Evolutionary conservation across 768 basidiomycete species (phyloP).

Genomic region (Auricularia cornea): DNA sequence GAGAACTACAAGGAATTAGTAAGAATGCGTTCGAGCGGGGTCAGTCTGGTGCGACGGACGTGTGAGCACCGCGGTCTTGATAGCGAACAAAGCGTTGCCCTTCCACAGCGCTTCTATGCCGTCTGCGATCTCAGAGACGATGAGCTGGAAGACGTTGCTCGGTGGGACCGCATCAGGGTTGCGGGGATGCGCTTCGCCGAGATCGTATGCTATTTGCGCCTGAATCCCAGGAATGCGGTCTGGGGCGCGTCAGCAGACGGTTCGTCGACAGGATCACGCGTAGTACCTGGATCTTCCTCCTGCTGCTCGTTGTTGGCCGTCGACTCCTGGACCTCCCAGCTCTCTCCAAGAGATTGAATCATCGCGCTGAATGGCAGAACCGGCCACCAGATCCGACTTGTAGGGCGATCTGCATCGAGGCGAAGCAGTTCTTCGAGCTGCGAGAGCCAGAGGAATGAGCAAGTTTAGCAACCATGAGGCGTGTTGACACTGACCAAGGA

Average conservation of each 20-base stretch:
- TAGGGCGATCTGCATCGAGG: conserved; percentile 41
- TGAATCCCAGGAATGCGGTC: conserved; percentile 54
- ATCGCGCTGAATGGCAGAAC: conserved; percentile 20
- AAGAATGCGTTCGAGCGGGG: too few relatives aligned
- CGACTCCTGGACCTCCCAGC: conserved; percentile 35
- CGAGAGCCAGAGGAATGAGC: not conserved
- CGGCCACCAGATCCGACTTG: conserved; percentile 52
- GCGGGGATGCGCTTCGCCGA: conserved; percentile 47
- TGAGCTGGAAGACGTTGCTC: conserved; percentile 43
- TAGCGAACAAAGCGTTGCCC: conserved; percentile 58
- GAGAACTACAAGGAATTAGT: too few relatives aligned
- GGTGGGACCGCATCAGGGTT: conserved; percentile 75
- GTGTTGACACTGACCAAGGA: conserved; percentile 25
- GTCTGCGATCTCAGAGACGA: conserved; percentile 40
- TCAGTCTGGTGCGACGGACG: conserved; percentile 25
- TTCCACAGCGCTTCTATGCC: conserved; percentile 32
- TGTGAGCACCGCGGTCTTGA: conserved; percentile 64
- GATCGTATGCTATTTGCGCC: conserved; percentile 34
- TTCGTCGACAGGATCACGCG: not conserved
- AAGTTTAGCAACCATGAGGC: not conserved
- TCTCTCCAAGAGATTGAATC: conserved; percentile 32
- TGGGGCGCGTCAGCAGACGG: conserved; percentile 3
- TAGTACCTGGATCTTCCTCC: conserved; percentile 58
- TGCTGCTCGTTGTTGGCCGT: conserved; percentile 37
- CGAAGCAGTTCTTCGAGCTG: conserved; percentile 51